These are phyloP conservation scores for Acanthamoeba culbertsoni DNA, from an alignment of 208 protist genomes.

Conservation along the genomic window DNA sequence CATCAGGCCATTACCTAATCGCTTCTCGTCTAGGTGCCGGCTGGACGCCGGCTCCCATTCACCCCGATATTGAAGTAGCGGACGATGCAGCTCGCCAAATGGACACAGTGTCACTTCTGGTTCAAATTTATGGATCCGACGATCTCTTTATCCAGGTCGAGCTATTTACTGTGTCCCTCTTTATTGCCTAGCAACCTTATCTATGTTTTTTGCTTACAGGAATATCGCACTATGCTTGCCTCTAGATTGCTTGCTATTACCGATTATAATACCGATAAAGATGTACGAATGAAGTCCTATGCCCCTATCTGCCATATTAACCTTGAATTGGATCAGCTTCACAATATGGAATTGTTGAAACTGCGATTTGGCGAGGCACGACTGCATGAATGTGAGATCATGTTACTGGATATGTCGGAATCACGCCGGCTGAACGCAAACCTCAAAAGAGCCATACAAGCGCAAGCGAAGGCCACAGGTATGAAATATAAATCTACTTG, in stretches of 20 bases:
- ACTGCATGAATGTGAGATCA: constrained; percentile 53
- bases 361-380: constrained; percentile 21
- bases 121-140: constrained; percentile 40
- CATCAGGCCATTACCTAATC: neutral
- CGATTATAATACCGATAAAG: constrained; percentile 47
- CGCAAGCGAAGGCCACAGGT: neutral
- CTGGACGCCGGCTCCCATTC: constrained; percentile 6
- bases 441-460: neutral
- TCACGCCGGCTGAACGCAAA: neutral
- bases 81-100: neutral
- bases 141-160: constrained; percentile 8
- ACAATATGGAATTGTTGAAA: constrained; percentile 31
- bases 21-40: neutral
- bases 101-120: neutral
- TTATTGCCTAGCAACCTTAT: neutral
- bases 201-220: neutral
- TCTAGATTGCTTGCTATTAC: neutral
- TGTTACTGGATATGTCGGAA: constrained; percentile 44
- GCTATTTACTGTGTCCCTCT: neutral
- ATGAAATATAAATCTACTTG: neutral
- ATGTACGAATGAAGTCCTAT: neutral
- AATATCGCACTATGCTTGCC: constrained; percentile 24
- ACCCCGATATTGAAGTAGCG: constrained; percentile 9
- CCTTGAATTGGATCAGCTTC: neutral
- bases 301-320: neutral